Evolutionary conservation across 2,329 filamentous ascomycete genomes (phyloP), one percentile per base, ranked within the genome.

Genomic region (Alternaria gaisen): DNA sequence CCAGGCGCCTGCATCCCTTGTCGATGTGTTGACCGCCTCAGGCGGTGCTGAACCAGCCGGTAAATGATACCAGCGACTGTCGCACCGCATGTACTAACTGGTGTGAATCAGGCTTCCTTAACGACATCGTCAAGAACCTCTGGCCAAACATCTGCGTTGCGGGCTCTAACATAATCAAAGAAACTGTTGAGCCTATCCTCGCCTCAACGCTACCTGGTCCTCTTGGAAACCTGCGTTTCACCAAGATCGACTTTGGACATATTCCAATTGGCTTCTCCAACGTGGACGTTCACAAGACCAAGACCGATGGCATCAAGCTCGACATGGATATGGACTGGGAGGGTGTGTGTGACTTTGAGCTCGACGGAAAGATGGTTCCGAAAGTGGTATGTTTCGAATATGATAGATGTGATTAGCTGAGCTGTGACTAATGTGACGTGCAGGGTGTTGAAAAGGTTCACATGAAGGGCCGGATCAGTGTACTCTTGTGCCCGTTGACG

Each of bases 71-170:
- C 22, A 16, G 22, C 18, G 1, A 28, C 9, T 41, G 4, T 12
- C 38, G 50, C n/a, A 41, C 34, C 16, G 20, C 22, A 41, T 22
- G 16, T 18, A 14, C 51, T 46, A 46, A 61, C 20, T 18, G 38
- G 24, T 32, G 20, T n/a, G 20, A 10, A 42, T 14, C 18, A 73
- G 81, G 75, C 53, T 84, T 84, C 64, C 76, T 84, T 53, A 84
- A 84, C 65, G 82, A 84, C 60, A 80, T 84, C 32, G 75, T 84
- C 38, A 76, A 67, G 14, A 81, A 83, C 56, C 69, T 84, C 68
- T 84, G 83, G 83, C 83, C 83, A 36, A 83, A 84, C 66, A 83
- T 84, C 72, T 79, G 77, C 43, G 76, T 81, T 5, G 81, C 80
- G 20, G 81, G 77, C 41, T 72, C 76, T 67, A 74, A 75, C 46